Conservation (phyloP, 768 basidiomycete genomes). For the Boletus reticulatus region DNA sequence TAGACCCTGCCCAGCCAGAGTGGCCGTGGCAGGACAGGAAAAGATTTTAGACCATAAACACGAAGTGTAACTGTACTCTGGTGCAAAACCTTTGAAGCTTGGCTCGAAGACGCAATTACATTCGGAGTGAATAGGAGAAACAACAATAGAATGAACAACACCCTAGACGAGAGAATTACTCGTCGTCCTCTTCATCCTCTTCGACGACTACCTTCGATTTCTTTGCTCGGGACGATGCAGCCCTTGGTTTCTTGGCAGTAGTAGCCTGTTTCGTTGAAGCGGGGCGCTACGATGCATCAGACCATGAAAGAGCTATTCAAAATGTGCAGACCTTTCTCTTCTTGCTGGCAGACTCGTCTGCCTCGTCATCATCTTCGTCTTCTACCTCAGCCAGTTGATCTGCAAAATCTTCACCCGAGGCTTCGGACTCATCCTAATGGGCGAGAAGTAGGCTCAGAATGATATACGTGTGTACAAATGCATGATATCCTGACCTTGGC, state of each 20-base stretch:
- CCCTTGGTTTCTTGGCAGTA: constrained; percentile 38
- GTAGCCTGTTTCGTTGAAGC: constrained; percentile 44
- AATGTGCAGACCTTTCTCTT: constrained; percentile 63
- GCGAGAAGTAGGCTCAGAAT: background rate
- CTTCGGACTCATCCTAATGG: constrained; percentile 34
- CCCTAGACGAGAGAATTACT: constrained; percentile 12
- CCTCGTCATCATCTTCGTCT: constrained; percentile 46
- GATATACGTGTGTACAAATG: background rate
- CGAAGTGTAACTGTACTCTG: background rate
- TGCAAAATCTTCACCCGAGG: constrained; percentile 46
- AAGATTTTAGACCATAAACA: constrained; percentile 51
- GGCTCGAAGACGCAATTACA: constrained; percentile 9
- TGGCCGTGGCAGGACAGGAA: constrained; percentile 64
- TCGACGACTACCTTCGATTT: constrained; percentile 48
- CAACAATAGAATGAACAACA: constrained; percentile 9
- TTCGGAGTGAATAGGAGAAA: background rate
- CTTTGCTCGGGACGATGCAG: constrained; percentile 29
- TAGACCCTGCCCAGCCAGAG: constrained; percentile 48
- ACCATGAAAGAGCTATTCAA: background rate
- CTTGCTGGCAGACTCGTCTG: constrained; percentile 41
- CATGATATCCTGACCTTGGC: constrained; percentile 32
- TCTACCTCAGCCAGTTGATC: constrained; percentile 45
- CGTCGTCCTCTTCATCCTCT: constrained; percentile 38
- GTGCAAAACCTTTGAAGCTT: constrained; percentile 1
- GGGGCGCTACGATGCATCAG: constrained; percentile 36